Evolutionary conservation across 306 rosid genomes (phyloP), one percentile per base, ranked within the genome.

Genomic region (Sindora glabra): DNA sequence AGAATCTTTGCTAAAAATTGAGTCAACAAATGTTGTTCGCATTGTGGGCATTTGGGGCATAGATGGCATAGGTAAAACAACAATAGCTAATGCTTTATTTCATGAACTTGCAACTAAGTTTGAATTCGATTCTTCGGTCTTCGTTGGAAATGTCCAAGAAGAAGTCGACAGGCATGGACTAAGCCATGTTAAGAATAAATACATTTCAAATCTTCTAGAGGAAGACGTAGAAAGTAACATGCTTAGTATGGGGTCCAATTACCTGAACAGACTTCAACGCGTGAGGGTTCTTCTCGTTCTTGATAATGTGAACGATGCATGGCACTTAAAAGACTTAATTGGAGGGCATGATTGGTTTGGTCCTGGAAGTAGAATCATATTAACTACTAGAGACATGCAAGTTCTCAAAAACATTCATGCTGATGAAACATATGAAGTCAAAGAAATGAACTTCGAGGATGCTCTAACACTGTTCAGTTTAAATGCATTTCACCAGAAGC

Each of bases 221-320:
- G 24, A 22, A 46, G 27, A 46, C 10, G 21, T 11, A 18, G 11
- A 3, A 4, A 19, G 27, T 10, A 6, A 21, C 0, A 1, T 7
- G n/a, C n/a, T n/a, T n/a, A 30, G 34, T 37, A 11, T n/a, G n/a
- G n/a, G n/a, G n/a, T 37, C 14, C 1, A 38, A 18, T 1, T 2
- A 18, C 10, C 1, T 5, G 37, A 5, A 16, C 0, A 22, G 40
- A 21, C 24, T 69, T 16, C n/a, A 1, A 15, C 0, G n/a, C 5
- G 45, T 4, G 10, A 54, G 9, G 19, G 33, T 61, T 23, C 69
- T 70, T 25, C 46, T 70, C 4, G 4, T 70, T 23, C 64, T 70
- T 13, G 69, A 70, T 11, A 60, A 33, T 9, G 63, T 69, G 33
- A 29, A 33, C 46, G 13, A 33, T 2, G 15, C 44, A 15, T 18